These are phyloP conservation scores for Penicillium pancosmium DNA, from an alignment of 495 filamentous ascomycete genomes.

Conservation along the genomic window DNA sequence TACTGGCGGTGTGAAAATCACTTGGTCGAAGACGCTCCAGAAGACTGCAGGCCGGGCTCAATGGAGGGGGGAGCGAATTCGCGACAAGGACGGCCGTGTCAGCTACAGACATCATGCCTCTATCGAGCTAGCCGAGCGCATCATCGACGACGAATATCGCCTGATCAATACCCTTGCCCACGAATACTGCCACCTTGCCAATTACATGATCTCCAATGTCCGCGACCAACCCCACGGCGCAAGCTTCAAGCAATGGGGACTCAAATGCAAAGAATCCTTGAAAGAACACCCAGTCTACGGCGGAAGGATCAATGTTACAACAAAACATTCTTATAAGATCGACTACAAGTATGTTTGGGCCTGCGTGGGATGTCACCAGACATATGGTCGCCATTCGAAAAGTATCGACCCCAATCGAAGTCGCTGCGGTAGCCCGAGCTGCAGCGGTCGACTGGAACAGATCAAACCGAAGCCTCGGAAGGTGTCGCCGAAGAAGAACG, in stretches of 20 bases:
- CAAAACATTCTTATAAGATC: slow-evolving; percentile 85
- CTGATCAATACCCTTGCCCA: slow-evolving; percentile 87
- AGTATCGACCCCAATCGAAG: slow-evolving; percentile 69
- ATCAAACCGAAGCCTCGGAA: slow-evolving; percentile 74
- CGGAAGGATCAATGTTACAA: slow-evolving; percentile 73
- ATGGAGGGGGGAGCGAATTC: slow-evolving; percentile 68
- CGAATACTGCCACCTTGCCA: slow-evolving; percentile 93
- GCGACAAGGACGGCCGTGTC: slow-evolving; percentile 22
- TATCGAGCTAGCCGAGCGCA: slow-evolving; percentile 87
- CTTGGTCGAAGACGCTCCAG: slow-evolving; percentile 83
- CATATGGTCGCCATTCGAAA: slow-evolving; percentile 80
- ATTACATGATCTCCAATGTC: slow-evolving; percentile 75
- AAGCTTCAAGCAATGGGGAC: slow-evolving; percentile 77
- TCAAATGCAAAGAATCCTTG: slow-evolving; percentile 49
- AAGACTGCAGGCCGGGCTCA: slow-evolving; percentile 87
- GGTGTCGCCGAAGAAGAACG: slow-evolving; percentile 57
- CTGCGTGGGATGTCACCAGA: slow-evolving; percentile 67
- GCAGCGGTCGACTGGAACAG: slow-evolving; percentile 70
- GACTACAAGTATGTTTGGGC: slow-evolving; percentile 88
- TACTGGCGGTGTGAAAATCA: slow-evolving; percentile 76
- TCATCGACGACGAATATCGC: slow-evolving; percentile 76
- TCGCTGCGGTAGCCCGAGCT: slow-evolving; percentile 62
- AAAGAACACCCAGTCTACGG: slow-evolving; percentile 44
- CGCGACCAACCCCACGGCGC: slow-evolving; percentile 74
- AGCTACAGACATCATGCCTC: slow-evolving; percentile 63